Evolutionary conservation across 768 basidiomycete species (phyloP), one percentile per base, ranked within the genome.

Genomic region (Xerocomus spinulosus): DNA sequence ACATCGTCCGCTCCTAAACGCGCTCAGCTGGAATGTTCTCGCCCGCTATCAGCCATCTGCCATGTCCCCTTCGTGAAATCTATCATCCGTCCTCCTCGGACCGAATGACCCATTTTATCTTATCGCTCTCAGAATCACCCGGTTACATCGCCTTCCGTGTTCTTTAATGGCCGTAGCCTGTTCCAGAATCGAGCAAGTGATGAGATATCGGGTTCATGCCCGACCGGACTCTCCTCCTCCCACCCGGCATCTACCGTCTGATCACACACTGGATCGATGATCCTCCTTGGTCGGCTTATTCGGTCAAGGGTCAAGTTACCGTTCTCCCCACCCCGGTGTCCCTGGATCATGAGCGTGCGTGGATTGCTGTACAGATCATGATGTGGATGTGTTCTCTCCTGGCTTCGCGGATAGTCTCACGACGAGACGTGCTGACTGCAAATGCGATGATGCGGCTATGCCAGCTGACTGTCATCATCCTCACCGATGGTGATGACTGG

Each of bases 61-160:
- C n/a, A 6, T 12, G n/a, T 32, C 14, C 5, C 2, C 20, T 10
- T 25, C 10, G 26, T 17, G 21, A 35, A 26, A 25, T 20, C 36
- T 20, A 13, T 50, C 51, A 17, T 28, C 58, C 53, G 61, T 24
- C 32, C 37, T 24, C 32, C 23, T 47, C 61, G 60, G 60, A 36
- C 29, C 18, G 23, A 44, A 46, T 15, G 29, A 25, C 33, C 51
- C 38, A 60, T 62, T 56, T 60, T 60, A 61, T 63, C 49, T 10
- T 30, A 50, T 10, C 34, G 38, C 45, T 55, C 48, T 47, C 44
- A 29, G 38, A 37, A 5, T 20, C 28, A 25, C 39, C n/a, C 25
- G 20, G n/a, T 12, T 46, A 37, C 47, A 46, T 53, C 48, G 34
- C 28, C 36, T 29, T 35, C 18, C 41, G 34, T 7, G 15, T 42